These are phyloP conservation scores for Canavalia gladiata DNA, from an alignment of 306 rosid genomes.

Conservation along the genomic window DNA sequence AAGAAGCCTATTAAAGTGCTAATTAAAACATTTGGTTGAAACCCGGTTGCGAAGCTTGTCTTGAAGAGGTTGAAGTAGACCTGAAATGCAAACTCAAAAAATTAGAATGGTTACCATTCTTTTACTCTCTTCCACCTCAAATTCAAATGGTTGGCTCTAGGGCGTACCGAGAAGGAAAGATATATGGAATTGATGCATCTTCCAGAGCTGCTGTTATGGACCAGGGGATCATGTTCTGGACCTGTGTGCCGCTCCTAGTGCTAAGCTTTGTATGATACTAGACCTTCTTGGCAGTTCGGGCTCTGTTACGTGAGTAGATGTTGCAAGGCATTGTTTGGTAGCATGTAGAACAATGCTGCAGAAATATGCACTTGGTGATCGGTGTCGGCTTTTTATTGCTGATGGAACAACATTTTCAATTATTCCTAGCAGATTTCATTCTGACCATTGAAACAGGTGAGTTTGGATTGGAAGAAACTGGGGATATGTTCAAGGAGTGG, in stretches of 20 bases:
- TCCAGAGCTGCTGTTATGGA: slow-evolving; percentile 94
- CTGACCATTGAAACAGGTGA: slow-evolving; percentile 64
- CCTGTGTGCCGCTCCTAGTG: slow-evolving; percentile 99
- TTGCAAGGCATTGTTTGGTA: slow-evolving; percentile 86
- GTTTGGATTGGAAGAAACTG: slow-evolving; percentile 57
- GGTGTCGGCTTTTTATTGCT: slow-evolving; percentile 87
- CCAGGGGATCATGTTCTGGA: slow-evolving; percentile 90
- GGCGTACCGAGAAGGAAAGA: slow-evolving; percentile 84
- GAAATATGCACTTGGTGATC: slow-evolving; percentile 76
- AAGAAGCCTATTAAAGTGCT: no score
- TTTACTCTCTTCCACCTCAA: slow-evolving; percentile 75
- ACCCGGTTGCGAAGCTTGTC: slow-evolving; percentile 70
- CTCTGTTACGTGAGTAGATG: slow-evolving; percentile 88
- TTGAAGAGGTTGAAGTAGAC: slow-evolving; percentile 76
- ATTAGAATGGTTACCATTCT: slow-evolving; percentile 78
- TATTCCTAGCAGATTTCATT: slow-evolving; percentile 54
- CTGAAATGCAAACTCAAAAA: slow-evolving; percentile 67
- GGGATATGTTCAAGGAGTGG: slow-evolving; percentile 80
- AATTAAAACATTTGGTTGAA: slow-evolving; percentile 56
- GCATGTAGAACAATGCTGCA: slow-evolving; percentile 91
- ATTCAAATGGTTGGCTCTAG: slow-evolving; percentile 74
- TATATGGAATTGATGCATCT: slow-evolving; percentile 96
- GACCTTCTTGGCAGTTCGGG: slow-evolving; percentile 86
- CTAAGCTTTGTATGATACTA: slow-evolving; percentile 86
- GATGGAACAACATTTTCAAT: slow-evolving; percentile 82